phyloP scores from a whole-genome alignment of 441 rosid species.

The Croton laevigatus region DNA sequence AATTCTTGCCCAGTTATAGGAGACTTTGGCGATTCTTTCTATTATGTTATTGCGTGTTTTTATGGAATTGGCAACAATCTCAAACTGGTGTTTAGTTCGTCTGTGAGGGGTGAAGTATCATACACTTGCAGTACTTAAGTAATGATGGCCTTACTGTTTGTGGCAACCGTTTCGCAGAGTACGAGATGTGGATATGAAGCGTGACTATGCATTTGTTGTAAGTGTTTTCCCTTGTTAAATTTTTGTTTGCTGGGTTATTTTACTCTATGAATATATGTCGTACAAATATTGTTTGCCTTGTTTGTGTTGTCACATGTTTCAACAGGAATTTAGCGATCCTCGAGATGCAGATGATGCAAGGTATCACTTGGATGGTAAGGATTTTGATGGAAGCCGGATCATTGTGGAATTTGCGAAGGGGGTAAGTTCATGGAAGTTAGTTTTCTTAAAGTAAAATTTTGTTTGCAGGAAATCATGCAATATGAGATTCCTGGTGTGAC shows the following conservation, averaged over 20 bases:
- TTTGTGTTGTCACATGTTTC: conserved; percentile 24
- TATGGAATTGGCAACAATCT: conserved; percentile 72
- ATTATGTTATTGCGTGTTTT: conserved; percentile 64
- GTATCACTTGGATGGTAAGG: conserved; percentile 59
- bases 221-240: conserved; percentile 24
- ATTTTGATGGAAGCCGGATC: conserved; percentile 74
- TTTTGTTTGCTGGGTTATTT: background rate
- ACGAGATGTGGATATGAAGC: conserved; percentile 93
- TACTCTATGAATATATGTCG: background rate
- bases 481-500: background rate
- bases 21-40: conserved; percentile 67
- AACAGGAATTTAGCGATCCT: conserved; percentile 77
- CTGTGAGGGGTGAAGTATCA: conserved; percentile 72
- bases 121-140: conserved; percentile 61
- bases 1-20: conserved; percentile 58
- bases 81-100: conserved; percentile 77
- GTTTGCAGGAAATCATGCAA: too few species aligned
- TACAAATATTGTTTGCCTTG: conserved; percentile 11
- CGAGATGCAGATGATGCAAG: conserved; percentile 86
- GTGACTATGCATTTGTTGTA: conserved; percentile 85
- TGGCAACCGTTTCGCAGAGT: conserved; percentile 87
- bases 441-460: background rate
- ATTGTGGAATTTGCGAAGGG: conserved; percentile 74
- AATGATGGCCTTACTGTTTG: conserved; percentile 85
- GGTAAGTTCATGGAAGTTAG: conserved; percentile 31